These are phyloP conservation scores for Oryza coarctata DNA, from an alignment of 176 grass and related monocot species.

Conservation along the genomic window DNA sequence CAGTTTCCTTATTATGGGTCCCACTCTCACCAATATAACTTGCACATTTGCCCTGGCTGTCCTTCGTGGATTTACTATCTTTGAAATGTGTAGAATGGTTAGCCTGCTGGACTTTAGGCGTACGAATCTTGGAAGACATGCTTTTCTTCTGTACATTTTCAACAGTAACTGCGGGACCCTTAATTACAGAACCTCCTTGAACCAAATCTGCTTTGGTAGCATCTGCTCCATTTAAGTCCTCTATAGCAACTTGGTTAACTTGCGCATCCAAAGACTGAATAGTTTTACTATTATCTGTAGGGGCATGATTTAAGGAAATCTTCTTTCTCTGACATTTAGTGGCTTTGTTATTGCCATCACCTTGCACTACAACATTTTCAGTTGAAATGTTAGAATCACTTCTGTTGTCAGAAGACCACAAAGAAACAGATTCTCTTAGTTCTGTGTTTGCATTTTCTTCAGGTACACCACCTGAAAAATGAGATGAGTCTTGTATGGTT, in stretches of 20 bases:
- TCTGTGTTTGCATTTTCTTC: conserved; percentile 27
- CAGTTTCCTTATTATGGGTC: conserved; percentile 26
- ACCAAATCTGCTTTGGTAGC: conserved; percentile 22
- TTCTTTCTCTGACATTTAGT: conserved; percentile 40
- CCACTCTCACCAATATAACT: neutral
- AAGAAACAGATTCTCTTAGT: conserved; percentile 26
- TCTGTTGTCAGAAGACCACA: conserved; percentile 30
- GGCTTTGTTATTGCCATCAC: conserved; percentile 37
- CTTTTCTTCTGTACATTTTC: conserved; percentile 36
- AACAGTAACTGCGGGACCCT: conserved; percentile 3
- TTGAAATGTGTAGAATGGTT: conserved; percentile 24
- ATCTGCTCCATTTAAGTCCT: conserved; percentile 25
- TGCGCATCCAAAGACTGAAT: conserved; percentile 24
- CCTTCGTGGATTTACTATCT: conserved; percentile 12
- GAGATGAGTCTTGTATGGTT: conserved; percentile 23
- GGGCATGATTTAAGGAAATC: conserved; percentile 34
- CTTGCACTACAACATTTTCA: conserved; percentile 19
- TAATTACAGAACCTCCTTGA: conserved; percentile 30
- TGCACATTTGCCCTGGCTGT: conserved; percentile 23
- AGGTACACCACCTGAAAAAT: conserved; percentile 27
- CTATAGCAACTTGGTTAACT: conserved; percentile 26
- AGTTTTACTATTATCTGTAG: conserved; percentile 8
- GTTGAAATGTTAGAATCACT: conserved; percentile 27
- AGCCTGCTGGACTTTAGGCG: conserved; percentile 20
- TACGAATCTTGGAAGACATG: neutral